These are phyloP conservation scores for Colletotrichum noveboracense DNA, from an alignment of 2,329 filamentous ascomycete genomes.

Conservation along the genomic window DNA sequence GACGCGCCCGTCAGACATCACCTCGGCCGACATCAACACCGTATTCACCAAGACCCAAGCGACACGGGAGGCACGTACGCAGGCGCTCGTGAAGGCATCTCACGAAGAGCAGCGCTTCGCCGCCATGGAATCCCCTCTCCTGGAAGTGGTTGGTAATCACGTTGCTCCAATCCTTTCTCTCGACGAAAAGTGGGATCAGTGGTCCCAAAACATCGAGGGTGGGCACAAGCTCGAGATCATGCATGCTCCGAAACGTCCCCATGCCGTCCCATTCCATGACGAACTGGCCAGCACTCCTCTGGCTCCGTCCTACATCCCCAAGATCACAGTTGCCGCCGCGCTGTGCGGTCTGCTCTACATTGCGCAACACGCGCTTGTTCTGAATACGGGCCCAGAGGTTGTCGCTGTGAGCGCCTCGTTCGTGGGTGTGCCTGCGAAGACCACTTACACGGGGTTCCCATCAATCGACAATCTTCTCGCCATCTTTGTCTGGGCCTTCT, in stretches of 20 bases:
- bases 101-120: slow-evolving; percentile 24
- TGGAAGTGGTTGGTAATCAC: background rate
- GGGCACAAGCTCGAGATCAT: background rate
- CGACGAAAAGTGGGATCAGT: background rate
- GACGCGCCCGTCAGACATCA: slow-evolving; percentile 3
- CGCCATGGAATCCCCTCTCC: slow-evolving; percentile 22
- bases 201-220: background rate
- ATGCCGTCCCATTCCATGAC: slow-evolving; percentile 16
- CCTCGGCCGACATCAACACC: slow-evolving; percentile 14
- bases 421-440: background rate
- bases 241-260: slow-evolving; percentile 16
- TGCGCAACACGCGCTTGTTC: background rate
- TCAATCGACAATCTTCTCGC: background rate
- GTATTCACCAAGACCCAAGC: slow-evolving; percentile 24
- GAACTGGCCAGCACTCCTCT: slow-evolving; percentile 16
- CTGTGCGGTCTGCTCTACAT: background rate
- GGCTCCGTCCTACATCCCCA: background rate
- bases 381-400: background rate
- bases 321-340: background rate
- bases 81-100: slow-evolving; percentile 11
- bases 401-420: background rate
- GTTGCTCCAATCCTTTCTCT: background rate
- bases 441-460: background rate
- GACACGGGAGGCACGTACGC: slow-evolving; percentile 18
- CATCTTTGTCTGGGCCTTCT: background rate